Percentiles rank a stretch among this genome's conserved stretches.
phyloP scores from a whole-genome alignment of 306 rosid species.

The Corylus heterophylla region DNA sequence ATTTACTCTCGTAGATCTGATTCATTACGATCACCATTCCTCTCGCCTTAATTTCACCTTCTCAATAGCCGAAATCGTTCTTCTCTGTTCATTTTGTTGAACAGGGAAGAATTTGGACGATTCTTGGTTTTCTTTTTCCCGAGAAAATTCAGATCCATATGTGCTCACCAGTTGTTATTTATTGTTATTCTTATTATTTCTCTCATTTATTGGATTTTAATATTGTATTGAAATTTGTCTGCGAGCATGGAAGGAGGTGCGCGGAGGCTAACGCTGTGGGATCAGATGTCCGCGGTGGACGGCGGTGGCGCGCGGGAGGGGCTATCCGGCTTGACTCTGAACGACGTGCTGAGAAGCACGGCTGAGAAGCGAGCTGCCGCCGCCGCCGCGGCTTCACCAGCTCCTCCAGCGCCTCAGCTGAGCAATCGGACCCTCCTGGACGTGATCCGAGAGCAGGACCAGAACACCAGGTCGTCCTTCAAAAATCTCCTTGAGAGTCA shows the following conservation, averaged over 20 bases:
- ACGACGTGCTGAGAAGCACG: conserved; percentile 40
- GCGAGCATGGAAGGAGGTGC: conserved; percentile 48
- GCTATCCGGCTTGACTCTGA: conserved; percentile 59
- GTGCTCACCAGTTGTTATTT: not conserved
- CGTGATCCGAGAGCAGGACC: conserved; percentile 62
- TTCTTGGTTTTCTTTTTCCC: not conserved
- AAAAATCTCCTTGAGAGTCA: conserved; percentile 19
- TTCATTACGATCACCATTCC: too few species aligned
- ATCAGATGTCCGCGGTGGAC: conserved; percentile 69
- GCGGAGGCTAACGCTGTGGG: conserved; percentile 61
- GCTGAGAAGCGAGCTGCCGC: conserved; percentile 28
- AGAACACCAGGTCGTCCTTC: conserved; percentile 20
- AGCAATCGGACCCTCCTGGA: conserved; percentile 59
- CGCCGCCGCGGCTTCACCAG: not conserved
- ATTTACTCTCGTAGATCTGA: not conserved
- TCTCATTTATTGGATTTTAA: not conserved
- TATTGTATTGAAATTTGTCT: not conserved
- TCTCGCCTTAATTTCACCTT: not conserved
- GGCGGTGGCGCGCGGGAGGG: conserved; percentile 43
- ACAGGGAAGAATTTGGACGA: conserved; percentile 4
- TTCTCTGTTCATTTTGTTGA: not conserved
- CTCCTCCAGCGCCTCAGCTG: conserved; percentile 15
- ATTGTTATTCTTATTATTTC: not conserved
- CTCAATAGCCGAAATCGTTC: not conserved
- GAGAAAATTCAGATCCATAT: conserved; percentile 2